Percentiles rank a stretch among this genome's conserved stretches.
Evolutionary conservation across 441 rosid genomes (phyloP).

Genomic region (Manihot esculenta): DNA sequence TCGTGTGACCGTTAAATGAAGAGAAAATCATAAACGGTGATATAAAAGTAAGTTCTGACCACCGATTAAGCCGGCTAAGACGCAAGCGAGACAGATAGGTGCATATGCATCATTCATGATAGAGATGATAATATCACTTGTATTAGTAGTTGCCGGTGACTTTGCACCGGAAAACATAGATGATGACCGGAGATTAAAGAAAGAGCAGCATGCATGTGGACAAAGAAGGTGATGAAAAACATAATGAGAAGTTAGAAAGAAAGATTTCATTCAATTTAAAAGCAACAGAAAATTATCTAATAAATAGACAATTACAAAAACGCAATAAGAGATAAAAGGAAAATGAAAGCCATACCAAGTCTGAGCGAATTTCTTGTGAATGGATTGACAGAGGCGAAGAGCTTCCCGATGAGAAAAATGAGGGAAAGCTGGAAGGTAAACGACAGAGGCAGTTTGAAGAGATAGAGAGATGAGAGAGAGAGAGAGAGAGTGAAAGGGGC

Average conservation of each 20-base stretch:
- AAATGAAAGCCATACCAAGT: not conserved
- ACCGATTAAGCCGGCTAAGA: not conserved
- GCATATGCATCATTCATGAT: not conserved
- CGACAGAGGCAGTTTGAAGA: slow-evolving; percentile 4
- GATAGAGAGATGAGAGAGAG: not conserved
- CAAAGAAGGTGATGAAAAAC: not conserved
- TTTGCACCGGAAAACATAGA: not conserved
- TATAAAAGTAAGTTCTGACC: too few relatives aligned
- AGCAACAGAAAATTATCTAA: too few relatives aligned
- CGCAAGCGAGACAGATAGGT: not conserved
- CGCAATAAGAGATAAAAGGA: not conserved
- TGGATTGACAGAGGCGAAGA: not conserved
- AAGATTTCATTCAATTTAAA: not conserved
- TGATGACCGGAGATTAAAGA: not conserved
- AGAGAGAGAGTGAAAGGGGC: not conserved
- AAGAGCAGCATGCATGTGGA: slow-evolving; percentile 13
- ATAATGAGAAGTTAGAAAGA: not conserved
- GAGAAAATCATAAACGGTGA: not conserved
- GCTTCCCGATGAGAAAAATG: not conserved
- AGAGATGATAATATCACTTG: not conserved
- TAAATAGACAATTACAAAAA: too few relatives aligned
- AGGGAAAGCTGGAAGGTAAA: not conserved
- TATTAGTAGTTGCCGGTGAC: not conserved
- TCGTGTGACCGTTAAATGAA: slow-evolving; percentile 1
- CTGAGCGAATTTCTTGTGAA: not conserved